These are phyloP conservation scores for Penicillium desertorum DNA, from an alignment of 495 filamentous ascomycete species.

Conservation along the genomic window DNA sequence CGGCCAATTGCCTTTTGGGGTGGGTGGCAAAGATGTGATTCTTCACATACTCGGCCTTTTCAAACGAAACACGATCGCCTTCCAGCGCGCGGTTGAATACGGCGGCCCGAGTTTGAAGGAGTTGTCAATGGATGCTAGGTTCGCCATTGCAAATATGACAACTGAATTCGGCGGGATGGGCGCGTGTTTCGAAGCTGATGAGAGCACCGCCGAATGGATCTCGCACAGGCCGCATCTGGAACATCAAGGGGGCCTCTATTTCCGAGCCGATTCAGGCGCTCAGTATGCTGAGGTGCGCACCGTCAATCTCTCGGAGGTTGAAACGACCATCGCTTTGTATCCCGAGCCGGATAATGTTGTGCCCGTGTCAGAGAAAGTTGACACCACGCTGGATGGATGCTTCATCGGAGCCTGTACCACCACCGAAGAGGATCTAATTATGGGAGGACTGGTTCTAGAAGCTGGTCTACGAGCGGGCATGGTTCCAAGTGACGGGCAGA, in stretches of 20 bases:
- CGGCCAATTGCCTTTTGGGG: conserved; percentile 31
- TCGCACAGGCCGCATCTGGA: conserved; percentile 30
- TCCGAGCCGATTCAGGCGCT: conserved; percentile 40
- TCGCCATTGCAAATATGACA: conserved; percentile 52
- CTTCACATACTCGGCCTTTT: conserved; percentile 44
- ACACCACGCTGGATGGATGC: conserved; percentile 42
- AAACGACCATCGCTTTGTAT: conserved; percentile 40
- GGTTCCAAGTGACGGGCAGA: conserved; percentile 31
- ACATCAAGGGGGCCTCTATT: conserved; percentile 40
- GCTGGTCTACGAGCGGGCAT: conserved; percentile 34
- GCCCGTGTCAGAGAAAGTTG: conserved; percentile 32
- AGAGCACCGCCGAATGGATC: conserved; percentile 31
- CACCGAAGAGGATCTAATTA: conserved; percentile 47
- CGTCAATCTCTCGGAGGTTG: conserved; percentile 41
- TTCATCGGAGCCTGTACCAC: conserved; percentile 54
- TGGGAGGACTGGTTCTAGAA: conserved; percentile 43
- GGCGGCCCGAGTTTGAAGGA: conserved; percentile 38
- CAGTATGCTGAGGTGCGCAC: conserved; percentile 32
- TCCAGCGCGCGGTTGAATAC: conserved; percentile 47
- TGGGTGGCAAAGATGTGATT: conserved; percentile 50
- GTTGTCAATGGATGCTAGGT: conserved; percentile 47
- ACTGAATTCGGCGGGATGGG: conserved; percentile 50
- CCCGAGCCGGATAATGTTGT: conserved; percentile 49
- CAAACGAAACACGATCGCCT: conserved; percentile 48
- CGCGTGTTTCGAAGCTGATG: conserved; percentile 43